phyloP scores from a whole-genome alignment of 345 rosid genomes.

The Pistacia vera region DNA sequence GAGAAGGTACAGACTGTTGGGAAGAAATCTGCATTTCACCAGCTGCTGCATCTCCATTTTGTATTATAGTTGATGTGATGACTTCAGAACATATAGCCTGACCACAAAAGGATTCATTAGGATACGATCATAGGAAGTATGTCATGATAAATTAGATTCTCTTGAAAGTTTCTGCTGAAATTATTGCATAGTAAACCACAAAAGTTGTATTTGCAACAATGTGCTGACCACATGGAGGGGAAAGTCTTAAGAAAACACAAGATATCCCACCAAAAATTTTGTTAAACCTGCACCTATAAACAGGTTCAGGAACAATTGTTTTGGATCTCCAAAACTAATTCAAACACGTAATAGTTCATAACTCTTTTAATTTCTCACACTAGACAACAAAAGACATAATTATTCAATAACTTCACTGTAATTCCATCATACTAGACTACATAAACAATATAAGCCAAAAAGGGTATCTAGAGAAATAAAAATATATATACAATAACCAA shows the following conservation, averaged over 20 bases:
- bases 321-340: neutral
- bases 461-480: neutral
- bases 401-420: neutral
- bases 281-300: neutral
- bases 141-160: neutral
- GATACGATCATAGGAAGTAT: neutral
- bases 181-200: neutral
- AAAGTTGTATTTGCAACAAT: neutral
- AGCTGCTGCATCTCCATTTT: constrained; percentile 29
- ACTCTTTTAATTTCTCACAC: too few species aligned
- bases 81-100: constrained; percentile 34
- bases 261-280: neutral
- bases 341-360: too few species aligned
- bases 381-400: neutral
- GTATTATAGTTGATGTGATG: constrained; percentile 33
- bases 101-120: constrained; percentile 15
- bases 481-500: neutral
- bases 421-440: neutral
- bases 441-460: neutral
- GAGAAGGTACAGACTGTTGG: too few species aligned
- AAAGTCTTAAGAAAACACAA: neutral
- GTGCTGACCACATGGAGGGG: neutral
- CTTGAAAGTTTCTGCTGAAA: constrained; percentile 2
- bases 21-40: constrained; percentile 2
- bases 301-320: neutral